Evolutionary conservation across 2,329 filamentous ascomycete genomes (phyloP).

Genomic region (Coniochaeta sp.): DNA sequence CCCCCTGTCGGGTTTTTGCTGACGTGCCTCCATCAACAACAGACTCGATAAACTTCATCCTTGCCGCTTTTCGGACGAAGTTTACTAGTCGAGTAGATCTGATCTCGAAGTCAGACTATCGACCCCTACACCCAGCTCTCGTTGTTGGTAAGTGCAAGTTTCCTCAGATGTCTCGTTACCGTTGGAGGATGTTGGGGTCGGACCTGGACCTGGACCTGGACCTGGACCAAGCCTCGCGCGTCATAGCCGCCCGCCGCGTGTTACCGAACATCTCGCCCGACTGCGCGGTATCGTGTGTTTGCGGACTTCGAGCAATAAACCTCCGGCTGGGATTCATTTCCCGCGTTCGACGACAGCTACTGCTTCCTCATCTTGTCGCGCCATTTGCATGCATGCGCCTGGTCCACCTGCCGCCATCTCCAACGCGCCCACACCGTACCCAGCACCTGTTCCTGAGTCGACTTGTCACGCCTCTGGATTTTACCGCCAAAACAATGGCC

Average conservation of each 20-base stretch:
- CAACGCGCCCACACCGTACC: too few relatives aligned
- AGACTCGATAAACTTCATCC: neutral
- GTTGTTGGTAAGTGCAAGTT: neutral
- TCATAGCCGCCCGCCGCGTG: slow-evolving; percentile 1
- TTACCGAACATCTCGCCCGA: neutral
- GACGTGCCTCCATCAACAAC: neutral
- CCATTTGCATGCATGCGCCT: too few relatives aligned
- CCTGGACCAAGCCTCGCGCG: slow-evolving; percentile 2
- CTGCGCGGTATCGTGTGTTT: neutral
- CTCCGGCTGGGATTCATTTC: neutral
- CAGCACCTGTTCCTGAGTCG: too few relatives aligned
- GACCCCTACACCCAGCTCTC: too few relatives aligned
- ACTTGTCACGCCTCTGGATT: too few relatives aligned
- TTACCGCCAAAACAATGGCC: too few relatives aligned
- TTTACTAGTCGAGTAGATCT: too few relatives aligned
- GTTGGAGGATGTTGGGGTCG: neutral
- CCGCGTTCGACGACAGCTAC: neutral
- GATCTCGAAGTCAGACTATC: too few relatives aligned
- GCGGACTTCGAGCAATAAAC: neutral
- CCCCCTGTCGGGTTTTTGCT: neutral
- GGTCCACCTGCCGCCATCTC: too few relatives aligned
- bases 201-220: neutral
- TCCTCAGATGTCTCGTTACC: neutral
- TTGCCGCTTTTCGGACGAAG: neutral
- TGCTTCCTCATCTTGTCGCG: too few relatives aligned